Conservation (phyloP, 2,329 filamentous ascomycete species). For the Coniochaeta sp. region DNA sequence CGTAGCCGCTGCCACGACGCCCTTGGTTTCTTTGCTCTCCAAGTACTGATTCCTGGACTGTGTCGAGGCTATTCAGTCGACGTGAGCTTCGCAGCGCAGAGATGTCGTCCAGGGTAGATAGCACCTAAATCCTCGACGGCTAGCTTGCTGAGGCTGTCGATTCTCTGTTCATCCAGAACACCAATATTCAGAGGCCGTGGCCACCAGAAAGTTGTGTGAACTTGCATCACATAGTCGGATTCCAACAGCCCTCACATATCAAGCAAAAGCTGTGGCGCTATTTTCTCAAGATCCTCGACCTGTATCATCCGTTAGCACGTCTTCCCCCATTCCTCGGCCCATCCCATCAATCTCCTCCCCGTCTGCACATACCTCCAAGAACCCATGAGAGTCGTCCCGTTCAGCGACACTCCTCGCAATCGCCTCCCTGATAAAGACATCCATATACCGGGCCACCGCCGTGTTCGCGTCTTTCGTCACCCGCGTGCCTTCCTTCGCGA, state of each 20-base stretch:
- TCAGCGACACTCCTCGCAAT: slow-evolving; percentile 72
- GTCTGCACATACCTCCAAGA: slow-evolving; percentile 58
- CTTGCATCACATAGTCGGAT: background rate
- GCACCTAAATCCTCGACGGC: too few species aligned
- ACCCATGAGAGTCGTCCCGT: slow-evolving; percentile 55
- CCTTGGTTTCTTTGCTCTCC: too few species aligned
- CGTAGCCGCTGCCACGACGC: too few species aligned
- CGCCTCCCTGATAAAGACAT: slow-evolving; percentile 85
- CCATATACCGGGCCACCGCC: slow-evolving; percentile 76
- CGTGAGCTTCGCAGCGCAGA: too few species aligned
- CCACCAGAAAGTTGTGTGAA: background rate
- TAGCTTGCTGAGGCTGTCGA: too few species aligned
- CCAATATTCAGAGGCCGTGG: too few species aligned
- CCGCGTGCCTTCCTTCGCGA: slow-evolving; percentile 62
- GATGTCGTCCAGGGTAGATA: too few species aligned
- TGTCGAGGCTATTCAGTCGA: too few species aligned
- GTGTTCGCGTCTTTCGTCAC: slow-evolving; percentile 72
- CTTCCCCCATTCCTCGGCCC: background rate
- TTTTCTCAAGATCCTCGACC: slow-evolving; percentile 84
- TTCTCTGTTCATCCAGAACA: too few species aligned
- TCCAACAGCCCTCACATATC: slow-evolving; percentile 56
- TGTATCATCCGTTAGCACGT: slow-evolving; percentile 22
- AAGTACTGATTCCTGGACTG: too few species aligned
- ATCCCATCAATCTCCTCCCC: background rate
- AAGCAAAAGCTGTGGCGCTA: slow-evolving; percentile 76